Evolutionary conservation across 2,329 filamentous ascomycete genomes (phyloP).

Genomic region (Macrophomina phaseolina): DNA sequence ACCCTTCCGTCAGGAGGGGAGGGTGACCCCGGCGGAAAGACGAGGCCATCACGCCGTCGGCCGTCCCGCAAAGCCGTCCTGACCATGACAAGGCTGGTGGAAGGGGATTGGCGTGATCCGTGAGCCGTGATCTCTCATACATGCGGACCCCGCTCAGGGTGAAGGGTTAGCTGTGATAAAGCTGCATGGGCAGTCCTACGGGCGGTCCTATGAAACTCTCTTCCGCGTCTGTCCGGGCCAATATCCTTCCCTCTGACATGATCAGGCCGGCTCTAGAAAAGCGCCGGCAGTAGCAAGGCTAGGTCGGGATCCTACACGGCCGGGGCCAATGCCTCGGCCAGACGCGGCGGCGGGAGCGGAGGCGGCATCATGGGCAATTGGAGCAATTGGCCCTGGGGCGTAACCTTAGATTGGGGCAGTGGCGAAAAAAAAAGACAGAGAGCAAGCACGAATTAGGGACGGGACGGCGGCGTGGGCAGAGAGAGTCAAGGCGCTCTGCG

Average conservation of each 20-base stretch:
- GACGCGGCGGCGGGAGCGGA: conserved; percentile 9
- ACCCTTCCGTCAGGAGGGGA: conserved; percentile 35
- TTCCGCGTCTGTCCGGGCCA: conserved; percentile 36
- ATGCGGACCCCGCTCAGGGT: conserved; percentile 41
- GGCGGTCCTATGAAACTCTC: conserved; percentile 40
- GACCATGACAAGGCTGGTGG: conserved; percentile 24
- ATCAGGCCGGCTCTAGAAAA: conserved; percentile 21
- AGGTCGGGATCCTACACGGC: conserved; percentile 17
- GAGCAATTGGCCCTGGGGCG: conserved; percentile 16
- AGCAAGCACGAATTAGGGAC: background rate
- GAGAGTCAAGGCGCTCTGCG: conserved; percentile 10
- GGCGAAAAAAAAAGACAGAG: conserved; percentile 17
- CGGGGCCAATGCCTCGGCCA: background rate
- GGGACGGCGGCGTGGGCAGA: conserved; percentile 2
- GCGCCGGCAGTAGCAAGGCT: conserved; percentile 14
- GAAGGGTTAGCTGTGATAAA: conserved; percentile 40
- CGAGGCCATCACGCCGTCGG: conserved; percentile 21
- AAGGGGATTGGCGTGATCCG: conserved; percentile 42
- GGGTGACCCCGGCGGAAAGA: conserved; percentile 36
- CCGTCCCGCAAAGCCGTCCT: conserved; percentile 20
- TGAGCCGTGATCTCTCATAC: conserved; percentile 40
- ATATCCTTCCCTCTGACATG: conserved; percentile 23
- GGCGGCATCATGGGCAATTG: conserved; percentile 1
- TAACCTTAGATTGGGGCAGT: background rate
- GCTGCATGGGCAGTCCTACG: conserved; percentile 43